Percentiles rank a stretch among this genome's conserved stretches.
Evolutionary conservation across 495 filamentous ascomycete species (phyloP).

Genomic region (Podospora bellae-mahoneyi): DNA sequence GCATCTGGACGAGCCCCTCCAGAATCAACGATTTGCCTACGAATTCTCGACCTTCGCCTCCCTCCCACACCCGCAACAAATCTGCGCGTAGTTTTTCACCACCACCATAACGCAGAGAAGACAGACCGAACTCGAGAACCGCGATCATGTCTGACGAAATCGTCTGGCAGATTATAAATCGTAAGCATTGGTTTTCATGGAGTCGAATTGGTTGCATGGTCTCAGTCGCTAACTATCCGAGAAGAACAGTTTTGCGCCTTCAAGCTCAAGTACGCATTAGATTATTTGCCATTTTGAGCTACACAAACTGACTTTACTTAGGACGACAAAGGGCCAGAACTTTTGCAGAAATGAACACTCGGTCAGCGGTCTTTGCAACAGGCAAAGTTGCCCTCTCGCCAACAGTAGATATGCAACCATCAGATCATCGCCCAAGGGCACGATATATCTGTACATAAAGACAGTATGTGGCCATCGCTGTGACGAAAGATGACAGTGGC

Average conservation of each 20-base stretch:
- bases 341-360: slow-evolving; percentile 90
- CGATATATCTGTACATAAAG: slow-evolving; percentile 96
- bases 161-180: slow-evolving; percentile 64
- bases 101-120: background rate
- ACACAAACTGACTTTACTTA: slow-evolving; percentile 33
- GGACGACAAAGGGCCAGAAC: slow-evolving; percentile 85
- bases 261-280: slow-evolving; percentile 76
- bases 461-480: slow-evolving; percentile 51
- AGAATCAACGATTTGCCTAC: background rate
- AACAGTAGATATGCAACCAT: slow-evolving; percentile 95
- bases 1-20: slow-evolving; percentile 17
- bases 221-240: slow-evolving; percentile 29
- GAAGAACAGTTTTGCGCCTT: slow-evolving; percentile 88
- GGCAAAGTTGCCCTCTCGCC: slow-evolving; percentile 91
- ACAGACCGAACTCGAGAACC: background rate
- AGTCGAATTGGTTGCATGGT: background rate
- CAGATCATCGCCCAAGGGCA: slow-evolving; percentile 72
- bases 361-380: slow-evolving; percentile 87
- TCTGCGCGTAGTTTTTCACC: background rate
- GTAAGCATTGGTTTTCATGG: slow-evolving; percentile 17
- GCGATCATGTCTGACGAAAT: slow-evolving; percentile 76
- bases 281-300: slow-evolving; percentile 13
- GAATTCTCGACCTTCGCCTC: background rate
- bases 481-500: slow-evolving; percentile 1
- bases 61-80: slow-evolving; percentile 1